Evolutionary conservation across 768 basidiomycete genomes (phyloP), one percentile per base, ranked within the genome.

Genomic region (Boletellus sp.): DNA sequence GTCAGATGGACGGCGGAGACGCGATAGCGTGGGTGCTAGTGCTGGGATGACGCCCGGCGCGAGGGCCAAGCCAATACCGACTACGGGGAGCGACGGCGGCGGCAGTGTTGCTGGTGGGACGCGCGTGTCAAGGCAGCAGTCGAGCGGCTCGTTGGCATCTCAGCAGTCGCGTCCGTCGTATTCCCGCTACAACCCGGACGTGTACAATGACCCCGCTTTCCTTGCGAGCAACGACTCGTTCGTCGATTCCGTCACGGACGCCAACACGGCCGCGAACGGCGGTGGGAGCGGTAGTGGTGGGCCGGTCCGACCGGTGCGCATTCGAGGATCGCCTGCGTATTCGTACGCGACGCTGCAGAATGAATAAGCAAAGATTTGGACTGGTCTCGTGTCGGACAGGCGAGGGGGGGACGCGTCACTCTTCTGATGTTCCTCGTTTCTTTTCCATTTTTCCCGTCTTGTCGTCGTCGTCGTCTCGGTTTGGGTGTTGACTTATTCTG

Each of bases 191-290:
- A 38, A 69, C 17, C 60, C 65, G 2, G 43, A 13, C 34, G 9
- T 49, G 42, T 69, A 69, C 51, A 55, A 67, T 7, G 65, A 63
- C 32, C 65, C 55, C 33, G 59, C 61, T 1, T 59, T 61, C 34
- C 40, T 67, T 0, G 52, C 50, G 2, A 65, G 63, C 52, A 63
- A 22, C 23, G 66, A 67, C 17, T 69, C 67, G 1, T 37, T 66
- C 17, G 16, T 54, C 20, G 67, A 67, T 36, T 43, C 60, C 28
- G 50, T 54, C 12, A 68, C 60, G 24, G 58, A 31, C 20, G 52
- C 52, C 5, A 66, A 68, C 35, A 66, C 66, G 40, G 40, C 50
- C 26, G 57, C 52, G 2, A 67, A 67, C 16, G 60, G 47, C 1
- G 61, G 56, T 39, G 59, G 52, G 6, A 26, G 24, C 8, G 24